Evolutionary conservation across 495 filamentous ascomycete species (phyloP), one percentile per base, ranked within the genome.

Genomic region (Penicilliopsis zonata): DNA sequence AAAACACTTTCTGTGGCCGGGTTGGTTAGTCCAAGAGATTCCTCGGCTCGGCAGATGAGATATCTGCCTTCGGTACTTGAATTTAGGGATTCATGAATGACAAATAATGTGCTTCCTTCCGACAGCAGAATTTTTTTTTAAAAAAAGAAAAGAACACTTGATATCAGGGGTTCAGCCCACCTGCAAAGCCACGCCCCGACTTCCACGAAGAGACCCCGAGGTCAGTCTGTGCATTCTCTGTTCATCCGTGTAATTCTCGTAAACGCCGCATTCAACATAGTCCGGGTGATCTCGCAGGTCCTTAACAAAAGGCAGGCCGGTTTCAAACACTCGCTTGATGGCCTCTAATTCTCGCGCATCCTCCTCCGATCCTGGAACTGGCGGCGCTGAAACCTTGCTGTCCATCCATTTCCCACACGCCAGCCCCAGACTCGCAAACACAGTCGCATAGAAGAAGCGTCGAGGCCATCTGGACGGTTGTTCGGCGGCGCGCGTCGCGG

Each of bases 221-320:
- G 55, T 64, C 13, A 66, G 40, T 31, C 57, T 45, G 9, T 49
- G 44, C 17, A 28, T 25, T 33, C 54, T 60, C 1, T 58, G 49
- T 6, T 64, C 46, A 2, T 55, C 48, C 6, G 62, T 31, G 18
- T 67, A 53, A 30, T 60, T 58, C 16, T 57, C 49, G 53, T 81
- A 80, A 18, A 74, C 75, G 16, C 69, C 64, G 46, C 40, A 42
- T 35, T 69, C 67, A 24, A 53, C 50, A 53, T 65, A 80, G 22
- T 54, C 49, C 5, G 72, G 68, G 50, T 78, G 53, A 9, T 48
- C 30, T n/a, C 59, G 55, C 18, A 81, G 55, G 15, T 57, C 43
- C 35, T 59, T 45, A 13, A 81, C 71, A 35, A 78, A 46, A 9
- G 73, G 67, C 1, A 78, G 56, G 23, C 46, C 40, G 15, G 55